Conservation (phyloP, 495 filamentous ascomycete species). For the Podospora pseudopauciseta region DNA sequence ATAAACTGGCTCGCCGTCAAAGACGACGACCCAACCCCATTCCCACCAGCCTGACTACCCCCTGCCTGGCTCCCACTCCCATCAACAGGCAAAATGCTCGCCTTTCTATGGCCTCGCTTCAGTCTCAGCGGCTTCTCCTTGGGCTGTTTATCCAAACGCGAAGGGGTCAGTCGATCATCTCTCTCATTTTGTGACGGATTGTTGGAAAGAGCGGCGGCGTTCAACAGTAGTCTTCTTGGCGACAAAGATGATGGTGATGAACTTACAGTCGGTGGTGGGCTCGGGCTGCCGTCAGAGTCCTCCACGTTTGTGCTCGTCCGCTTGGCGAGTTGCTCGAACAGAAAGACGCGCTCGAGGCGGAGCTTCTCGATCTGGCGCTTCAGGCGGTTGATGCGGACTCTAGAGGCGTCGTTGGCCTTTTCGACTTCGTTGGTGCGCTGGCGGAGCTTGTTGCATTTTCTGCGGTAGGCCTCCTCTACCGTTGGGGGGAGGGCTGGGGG, state of each 20-base stretch:
- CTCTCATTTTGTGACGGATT: neutral
- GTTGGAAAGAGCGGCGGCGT: slow-evolving; percentile 9
- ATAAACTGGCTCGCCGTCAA: slow-evolving; percentile 38
- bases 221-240: neutral
- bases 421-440: slow-evolving; percentile 87
- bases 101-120: slow-evolving; percentile 70
- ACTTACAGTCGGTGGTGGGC: slow-evolving; percentile 66
- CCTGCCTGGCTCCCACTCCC: slow-evolving; percentile 8
- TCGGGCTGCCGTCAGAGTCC: slow-evolving; percentile 68
- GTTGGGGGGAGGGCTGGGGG: slow-evolving; percentile 78
- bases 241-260: slow-evolving; percentile 13
- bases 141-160: slow-evolving; percentile 51
- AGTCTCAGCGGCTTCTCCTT: slow-evolving; percentile 86
- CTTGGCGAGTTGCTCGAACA: slow-evolving; percentile 82
- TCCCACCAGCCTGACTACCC: neutral
- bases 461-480: slow-evolving; percentile 91
- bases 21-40: slow-evolving; percentile 9
- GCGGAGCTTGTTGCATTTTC: slow-evolving; percentile 95
- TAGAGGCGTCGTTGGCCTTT: slow-evolving; percentile 75
- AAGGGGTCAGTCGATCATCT: slow-evolving; percentile 5
- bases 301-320: slow-evolving; percentile 77
- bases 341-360: slow-evolving; percentile 83
- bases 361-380: slow-evolving; percentile 83
- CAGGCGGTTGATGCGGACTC: slow-evolving; percentile 73
- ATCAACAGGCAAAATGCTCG: slow-evolving; percentile 39